Percentiles rank a stretch among this genome's conserved stretches.
Conservation (phyloP, 371 early-diverging fungal genomes). For the Saksenaea vasiformis region DNA sequence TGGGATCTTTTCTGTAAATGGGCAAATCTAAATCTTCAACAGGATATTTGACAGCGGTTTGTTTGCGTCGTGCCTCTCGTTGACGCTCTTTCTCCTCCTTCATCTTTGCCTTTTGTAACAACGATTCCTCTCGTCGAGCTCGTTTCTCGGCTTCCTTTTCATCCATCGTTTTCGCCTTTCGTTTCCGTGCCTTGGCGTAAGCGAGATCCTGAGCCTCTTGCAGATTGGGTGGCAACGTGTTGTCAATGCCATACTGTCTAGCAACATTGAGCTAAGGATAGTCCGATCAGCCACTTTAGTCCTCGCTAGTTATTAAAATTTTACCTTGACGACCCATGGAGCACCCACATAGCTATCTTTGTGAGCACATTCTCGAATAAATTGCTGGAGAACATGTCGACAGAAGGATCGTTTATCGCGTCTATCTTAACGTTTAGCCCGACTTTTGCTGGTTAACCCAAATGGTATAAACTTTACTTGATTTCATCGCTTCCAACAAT, state of each 20-base stretch:
- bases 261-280: conserved; percentile 45
- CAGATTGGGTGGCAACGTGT: conserved; percentile 47
- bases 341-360: conserved; percentile 67
- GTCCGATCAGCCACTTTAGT: neutral
- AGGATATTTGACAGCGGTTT: conserved; percentile 59
- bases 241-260: conserved; percentile 49
- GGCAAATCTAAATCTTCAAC: conserved; percentile 64
- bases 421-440: conserved; percentile 14
- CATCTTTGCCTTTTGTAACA: conserved; percentile 34
- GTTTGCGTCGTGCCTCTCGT: conserved; percentile 34
- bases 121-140: conserved; percentile 44
- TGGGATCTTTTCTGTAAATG: conserved; percentile 52
- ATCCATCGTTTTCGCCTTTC: conserved; percentile 29
- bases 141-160: conserved; percentile 44
- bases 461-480: conserved; percentile 10
- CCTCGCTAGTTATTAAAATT: too few relatives aligned
- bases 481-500: conserved; percentile 28
- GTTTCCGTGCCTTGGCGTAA: conserved; percentile 35
- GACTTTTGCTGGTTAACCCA: neutral
- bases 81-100: conserved; percentile 44
- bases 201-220: conserved; percentile 45
- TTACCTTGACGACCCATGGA: conserved; percentile 72
- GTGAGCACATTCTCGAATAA: conserved; percentile 66
- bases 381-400: conserved; percentile 60
- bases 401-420: conserved; percentile 59